These are phyloP conservation scores for Globisporangium alternatum DNA, from an alignment of 352 stramenopile species.

Conservation along the genomic window DNA sequence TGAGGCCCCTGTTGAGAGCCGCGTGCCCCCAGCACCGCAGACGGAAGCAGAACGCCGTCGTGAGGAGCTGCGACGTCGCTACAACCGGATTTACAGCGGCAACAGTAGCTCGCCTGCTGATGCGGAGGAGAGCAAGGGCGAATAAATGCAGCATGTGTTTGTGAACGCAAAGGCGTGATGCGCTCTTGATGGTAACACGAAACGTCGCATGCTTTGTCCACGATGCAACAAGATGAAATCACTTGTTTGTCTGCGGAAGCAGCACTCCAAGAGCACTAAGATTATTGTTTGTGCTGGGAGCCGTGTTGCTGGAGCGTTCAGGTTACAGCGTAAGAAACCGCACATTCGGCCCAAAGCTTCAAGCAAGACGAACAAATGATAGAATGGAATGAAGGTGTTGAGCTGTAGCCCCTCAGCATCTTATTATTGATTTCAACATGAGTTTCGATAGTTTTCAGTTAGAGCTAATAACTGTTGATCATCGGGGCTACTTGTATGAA, in stretches of 20 bases:
- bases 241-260: too few species aligned
- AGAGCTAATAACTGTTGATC: slow-evolving; percentile 90
- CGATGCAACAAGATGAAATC: too few species aligned
- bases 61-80: slow-evolving; percentile 51
- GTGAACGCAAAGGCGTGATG: background rate
- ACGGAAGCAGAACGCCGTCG: slow-evolving; percentile 49
- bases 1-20: slow-evolving; percentile 26
- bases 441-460: slow-evolving; percentile 75
- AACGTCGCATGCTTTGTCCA: background rate
- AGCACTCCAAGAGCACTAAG: too few species aligned
- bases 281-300: too few species aligned
- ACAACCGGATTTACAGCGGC: slow-evolving; percentile 48
- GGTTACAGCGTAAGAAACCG: too few species aligned
- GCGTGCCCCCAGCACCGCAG: slow-evolving; percentile 31
- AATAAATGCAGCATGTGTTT: slow-evolving; percentile 7
- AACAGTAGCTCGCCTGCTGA: slow-evolving; percentile 14
- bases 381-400: background rate
- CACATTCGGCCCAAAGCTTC: too few species aligned
- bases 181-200: background rate
- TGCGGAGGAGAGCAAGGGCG: slow-evolving; percentile 37
- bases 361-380: background rate
- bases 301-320: too few species aligned
- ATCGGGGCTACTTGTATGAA: slow-evolving; percentile 35
- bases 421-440: slow-evolving; percentile 37
- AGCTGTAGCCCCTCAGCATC: slow-evolving; percentile 36